These are phyloP conservation scores for Rubia balearica DNA, from an alignment of 305 asterid genomes.

Conservation along the genomic window DNA sequence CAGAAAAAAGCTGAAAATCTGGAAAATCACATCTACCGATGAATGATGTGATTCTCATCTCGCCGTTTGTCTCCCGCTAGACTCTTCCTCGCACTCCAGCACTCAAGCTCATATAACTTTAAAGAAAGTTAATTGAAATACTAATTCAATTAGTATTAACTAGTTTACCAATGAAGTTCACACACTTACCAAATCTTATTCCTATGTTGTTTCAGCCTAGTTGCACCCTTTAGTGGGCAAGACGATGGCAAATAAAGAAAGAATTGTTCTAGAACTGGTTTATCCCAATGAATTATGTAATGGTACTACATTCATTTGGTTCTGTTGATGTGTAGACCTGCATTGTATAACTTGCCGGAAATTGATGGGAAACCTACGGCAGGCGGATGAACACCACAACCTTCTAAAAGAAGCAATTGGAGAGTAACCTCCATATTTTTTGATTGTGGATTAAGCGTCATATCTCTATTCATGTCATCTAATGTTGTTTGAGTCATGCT, in stretches of 20 bases:
- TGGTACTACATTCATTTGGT: not conserved
- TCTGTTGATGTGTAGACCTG: constrained; percentile 19
- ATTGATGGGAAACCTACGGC: constrained; percentile 29
- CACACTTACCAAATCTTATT: constrained; percentile 10
- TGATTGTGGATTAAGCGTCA: too few relatives aligned
- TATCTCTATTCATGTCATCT: too few relatives aligned
- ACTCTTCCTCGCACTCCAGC: not conserved
- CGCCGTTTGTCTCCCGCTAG: not conserved
- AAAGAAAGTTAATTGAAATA: too few relatives aligned
- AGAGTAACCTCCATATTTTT: constrained; percentile 21
- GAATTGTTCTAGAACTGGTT: constrained; percentile 14
- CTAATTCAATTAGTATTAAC: too few relatives aligned
- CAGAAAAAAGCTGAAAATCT: too few relatives aligned
- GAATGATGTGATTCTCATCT: not conserved
- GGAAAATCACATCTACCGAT: too few relatives aligned
- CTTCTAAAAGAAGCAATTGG: constrained; percentile 27
- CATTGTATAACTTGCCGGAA: constrained; percentile 22
- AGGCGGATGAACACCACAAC: constrained; percentile 20
- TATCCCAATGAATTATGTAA: too few relatives aligned
- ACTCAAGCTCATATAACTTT: not conserved
- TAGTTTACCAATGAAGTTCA: not conserved
- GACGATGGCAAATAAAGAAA: constrained; percentile 32
- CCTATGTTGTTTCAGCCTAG: constrained; percentile 22
- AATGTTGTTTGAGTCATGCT: too few relatives aligned
- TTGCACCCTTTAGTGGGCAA: constrained; percentile 15